Evolutionary conservation across 441 rosid genomes (phyloP).

Genomic region (Manihot esculenta): DNA sequence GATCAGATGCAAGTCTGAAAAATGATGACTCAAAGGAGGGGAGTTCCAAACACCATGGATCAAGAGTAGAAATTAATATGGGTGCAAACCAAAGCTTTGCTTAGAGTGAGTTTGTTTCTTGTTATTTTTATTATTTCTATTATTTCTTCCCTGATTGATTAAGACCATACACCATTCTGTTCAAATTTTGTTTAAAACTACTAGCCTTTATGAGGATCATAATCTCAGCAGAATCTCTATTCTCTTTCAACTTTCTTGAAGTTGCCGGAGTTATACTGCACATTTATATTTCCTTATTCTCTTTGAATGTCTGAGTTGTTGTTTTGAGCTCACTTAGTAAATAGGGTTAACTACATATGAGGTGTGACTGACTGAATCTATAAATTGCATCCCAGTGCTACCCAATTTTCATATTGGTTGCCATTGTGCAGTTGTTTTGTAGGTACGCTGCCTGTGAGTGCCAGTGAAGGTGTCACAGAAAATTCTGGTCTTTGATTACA

Average conservation of each 20-base stretch:
- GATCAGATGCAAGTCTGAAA: conserved; percentile 34
- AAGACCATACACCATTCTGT: not conserved
- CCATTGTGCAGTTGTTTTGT: conserved; percentile 24
- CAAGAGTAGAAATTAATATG: conserved; percentile 49
- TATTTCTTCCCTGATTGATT: not conserved
- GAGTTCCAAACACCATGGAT: conserved; percentile 24
- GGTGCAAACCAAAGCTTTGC: conserved; percentile 52
- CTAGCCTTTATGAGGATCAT: not conserved
- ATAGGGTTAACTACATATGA: not conserved
- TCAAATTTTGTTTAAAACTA: not conserved
- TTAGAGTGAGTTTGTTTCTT: conserved; percentile 34
- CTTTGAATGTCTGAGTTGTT: not conserved
- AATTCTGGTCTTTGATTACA: conserved; percentile 3
- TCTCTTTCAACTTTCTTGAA: conserved; percentile 1
- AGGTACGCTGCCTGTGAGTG: not conserved
- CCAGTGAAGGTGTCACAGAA: conserved; percentile 11
- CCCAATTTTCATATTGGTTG: not conserved
- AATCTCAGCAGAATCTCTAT: not conserved
- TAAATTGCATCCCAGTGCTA: no score
- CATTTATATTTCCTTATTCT: not conserved
- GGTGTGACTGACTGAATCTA: not conserved
- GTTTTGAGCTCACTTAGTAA: not conserved
- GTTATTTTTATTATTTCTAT: no score
- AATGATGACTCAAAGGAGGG: conserved; percentile 17
- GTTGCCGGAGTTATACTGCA: not conserved